Base-by-base conservation (phyloP, 2,329 filamentous ascomycete genomes). In the Sclerotinia minor region DNA sequence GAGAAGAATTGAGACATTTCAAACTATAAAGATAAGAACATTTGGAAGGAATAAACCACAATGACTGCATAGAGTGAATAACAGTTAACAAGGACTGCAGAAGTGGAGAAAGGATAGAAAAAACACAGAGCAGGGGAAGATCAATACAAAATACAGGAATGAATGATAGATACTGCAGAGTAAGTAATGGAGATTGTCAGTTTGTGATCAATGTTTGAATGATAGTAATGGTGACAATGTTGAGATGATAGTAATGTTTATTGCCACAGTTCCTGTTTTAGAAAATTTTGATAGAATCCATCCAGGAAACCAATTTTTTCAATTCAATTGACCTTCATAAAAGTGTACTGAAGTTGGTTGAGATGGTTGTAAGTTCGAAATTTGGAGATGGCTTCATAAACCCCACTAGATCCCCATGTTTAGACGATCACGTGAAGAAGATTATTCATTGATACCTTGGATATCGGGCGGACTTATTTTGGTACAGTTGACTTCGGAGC, bases 1-100 rank as follows among this genome's bases (percentile, higher is more conserved):
- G 71, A 70, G 44, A 70, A 68, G 41, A 69, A 35, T 57, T 73
- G 72, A 64, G 72, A 73, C 71, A 74, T 73, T 47, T 54, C 58
- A 17, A 38, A 50, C 21, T 38, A 50, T 15, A 50, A 35, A 57
- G 21, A 24, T 44, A 45, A 29, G 21, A n/a, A 61, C 21, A 49
- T 17, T 21, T n/a, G 38, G 26, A 61, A 13, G 29, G 45, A 63
- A 29, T 63, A 17, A 38, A 50, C n/a, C 6, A 32, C 11, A 32
- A 50, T 24, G 29, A 61, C 6, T 32, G 13, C 19, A 54, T 54
- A n/a, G 5, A 47, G 15, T 35, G 13, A n/a, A 49, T 6, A 15
- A 19, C 15, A n/a, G 9, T 21, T 13, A 35, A 49, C 21, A 49
- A 49, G 8, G 15, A 58, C 24, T 17, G 24, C 8, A 41, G 13